A percentile compares a stretch with the other conserved stretches of the same genome.
phyloP scores from a whole-genome alignment of 306 rosid species.

The Macrotyloma uniflorum region DNA sequence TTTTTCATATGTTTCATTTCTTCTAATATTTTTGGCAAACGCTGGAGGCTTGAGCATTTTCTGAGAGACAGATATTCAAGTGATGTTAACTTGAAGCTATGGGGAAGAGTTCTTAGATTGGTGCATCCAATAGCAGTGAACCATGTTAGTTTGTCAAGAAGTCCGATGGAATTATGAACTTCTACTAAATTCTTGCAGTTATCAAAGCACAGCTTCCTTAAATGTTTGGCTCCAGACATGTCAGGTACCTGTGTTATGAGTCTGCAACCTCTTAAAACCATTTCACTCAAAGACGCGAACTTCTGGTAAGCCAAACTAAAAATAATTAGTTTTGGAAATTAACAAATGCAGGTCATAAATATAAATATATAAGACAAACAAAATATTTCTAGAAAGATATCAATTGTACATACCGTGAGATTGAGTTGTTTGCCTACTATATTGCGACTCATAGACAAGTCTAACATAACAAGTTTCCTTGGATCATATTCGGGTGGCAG shows the following conservation, averaged over 20 bases:
- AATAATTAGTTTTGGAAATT: not conserved
- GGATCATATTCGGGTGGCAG: slow-evolving; percentile 27
- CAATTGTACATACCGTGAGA: not conserved
- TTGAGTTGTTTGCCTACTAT: not conserved
- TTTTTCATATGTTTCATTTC: not conserved
- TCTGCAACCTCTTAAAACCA: slow-evolving; percentile 9
- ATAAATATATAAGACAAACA: not conserved
- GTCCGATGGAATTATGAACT: slow-evolving; percentile 23
- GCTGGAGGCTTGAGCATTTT: not conserved
- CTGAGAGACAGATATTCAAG: slow-evolving; percentile 12
- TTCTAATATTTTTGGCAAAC: not conserved
- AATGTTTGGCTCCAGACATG: slow-evolving; percentile 30
- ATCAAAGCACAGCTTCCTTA: not conserved
- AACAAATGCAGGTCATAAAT: not conserved
- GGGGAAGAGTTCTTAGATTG: slow-evolving; percentile 11
- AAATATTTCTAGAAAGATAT: not conserved
- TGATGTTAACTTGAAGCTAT: not conserved
- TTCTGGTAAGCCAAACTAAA: not conserved
- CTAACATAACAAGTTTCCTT: not conserved
- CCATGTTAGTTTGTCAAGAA: slow-evolving; percentile 15
- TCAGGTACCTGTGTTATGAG: slow-evolving; percentile 15
- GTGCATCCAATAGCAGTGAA: slow-evolving; percentile 19
- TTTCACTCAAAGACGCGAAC: slow-evolving; percentile 7
- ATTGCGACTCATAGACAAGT: slow-evolving; percentile 18
- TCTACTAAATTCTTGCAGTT: slow-evolving; percentile 20